Evolutionary conservation across 2,329 filamentous ascomycete species (phyloP).

Genomic region (Ustulina deusta): DNA sequence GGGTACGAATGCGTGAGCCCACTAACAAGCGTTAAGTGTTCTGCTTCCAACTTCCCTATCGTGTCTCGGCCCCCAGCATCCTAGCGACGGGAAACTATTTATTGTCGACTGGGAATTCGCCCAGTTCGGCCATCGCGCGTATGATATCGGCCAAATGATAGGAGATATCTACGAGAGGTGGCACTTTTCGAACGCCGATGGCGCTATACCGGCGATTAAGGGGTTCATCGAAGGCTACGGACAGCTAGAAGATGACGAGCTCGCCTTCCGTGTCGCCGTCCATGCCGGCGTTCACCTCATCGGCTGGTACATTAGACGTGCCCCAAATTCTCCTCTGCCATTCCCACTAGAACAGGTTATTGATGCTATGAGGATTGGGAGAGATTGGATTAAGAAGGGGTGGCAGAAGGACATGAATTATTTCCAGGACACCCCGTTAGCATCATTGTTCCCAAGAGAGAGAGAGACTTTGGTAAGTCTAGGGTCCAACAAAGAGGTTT

Average conservation of each 20-base stretch:
- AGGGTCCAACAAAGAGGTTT: neutral
- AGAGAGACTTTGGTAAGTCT: neutral
- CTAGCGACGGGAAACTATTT: constrained; percentile 45
- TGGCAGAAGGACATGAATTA: constrained; percentile 16
- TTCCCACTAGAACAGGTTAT: constrained; percentile 9
- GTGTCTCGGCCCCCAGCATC: neutral
- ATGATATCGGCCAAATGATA: constrained; percentile 58
- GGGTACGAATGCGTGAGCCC: neutral
- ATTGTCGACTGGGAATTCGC: constrained; percentile 59
- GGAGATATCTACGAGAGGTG: constrained; percentile 56
- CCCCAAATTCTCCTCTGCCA: constrained; percentile 2
- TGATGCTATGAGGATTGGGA: constrained; percentile 23
- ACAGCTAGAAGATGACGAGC: constrained; percentile 48
- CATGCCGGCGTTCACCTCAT: constrained; percentile 57
- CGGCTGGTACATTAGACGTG: constrained; percentile 21
- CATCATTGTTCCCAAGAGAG: neutral
- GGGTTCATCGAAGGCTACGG: constrained; percentile 55
- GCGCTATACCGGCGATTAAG: constrained; percentile 50
- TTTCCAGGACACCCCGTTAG: constrained; percentile 17
- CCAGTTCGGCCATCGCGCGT: constrained; percentile 54
- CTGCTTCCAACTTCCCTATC: neutral
- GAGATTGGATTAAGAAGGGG: constrained; percentile 27
- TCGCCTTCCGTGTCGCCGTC: constrained; percentile 55
- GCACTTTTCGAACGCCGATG: constrained; percentile 50
- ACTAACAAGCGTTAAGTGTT: constrained; percentile 19